These are phyloP conservation scores for Imleria badia DNA, from an alignment of 768 basidiomycete species.

Conservation along the genomic window DNA sequence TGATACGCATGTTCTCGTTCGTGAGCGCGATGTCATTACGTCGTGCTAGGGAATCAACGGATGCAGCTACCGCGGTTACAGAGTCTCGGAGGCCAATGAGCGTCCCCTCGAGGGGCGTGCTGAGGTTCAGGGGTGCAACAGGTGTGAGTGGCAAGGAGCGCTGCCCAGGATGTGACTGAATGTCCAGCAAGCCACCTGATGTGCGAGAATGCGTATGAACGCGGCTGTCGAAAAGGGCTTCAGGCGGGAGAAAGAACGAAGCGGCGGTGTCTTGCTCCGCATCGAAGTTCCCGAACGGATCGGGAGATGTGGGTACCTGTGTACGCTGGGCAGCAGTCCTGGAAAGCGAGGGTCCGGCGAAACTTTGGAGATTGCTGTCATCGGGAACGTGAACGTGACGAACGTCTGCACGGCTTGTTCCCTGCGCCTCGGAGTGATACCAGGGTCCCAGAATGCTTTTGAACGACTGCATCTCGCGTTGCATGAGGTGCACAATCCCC, in stretches of 20 bases:
- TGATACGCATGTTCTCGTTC: slow-evolving; percentile 69
- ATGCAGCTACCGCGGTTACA: slow-evolving; percentile 55
- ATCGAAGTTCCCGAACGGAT: slow-evolving; percentile 20
- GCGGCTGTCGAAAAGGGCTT: slow-evolving; percentile 27
- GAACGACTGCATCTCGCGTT: slow-evolving; percentile 55
- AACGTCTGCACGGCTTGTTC: slow-evolving; percentile 14
- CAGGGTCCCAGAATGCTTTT: slow-evolving; percentile 66
- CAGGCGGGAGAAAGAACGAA: slow-evolving; percentile 26
- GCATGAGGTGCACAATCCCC: slow-evolving; percentile 47
- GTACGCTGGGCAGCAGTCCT: slow-evolving; percentile 13
- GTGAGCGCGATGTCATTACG: slow-evolving; percentile 64
- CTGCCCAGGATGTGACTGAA: slow-evolving; percentile 19
- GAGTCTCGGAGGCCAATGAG: slow-evolving; percentile 58
- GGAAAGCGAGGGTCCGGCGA: slow-evolving; percentile 19
- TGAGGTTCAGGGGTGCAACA: slow-evolving; percentile 63
- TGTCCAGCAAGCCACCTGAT: slow-evolving; percentile 21
- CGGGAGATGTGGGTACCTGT: slow-evolving; percentile 10
- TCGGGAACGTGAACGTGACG: slow-evolving; percentile 12
- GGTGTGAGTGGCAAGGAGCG: slow-evolving; percentile 32
- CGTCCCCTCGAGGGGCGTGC: slow-evolving; percentile 63
- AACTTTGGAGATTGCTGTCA: slow-evolving; percentile 8
- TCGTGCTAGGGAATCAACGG: slow-evolving; percentile 60
- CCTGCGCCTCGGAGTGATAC: slow-evolving; percentile 43
- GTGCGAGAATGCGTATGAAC: slow-evolving; percentile 13
- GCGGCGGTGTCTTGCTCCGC: slow-evolving; percentile 26